phyloP scores from a whole-genome alignment of 2,329 filamentous ascomycete species.

The Didymella exigua region DNA sequence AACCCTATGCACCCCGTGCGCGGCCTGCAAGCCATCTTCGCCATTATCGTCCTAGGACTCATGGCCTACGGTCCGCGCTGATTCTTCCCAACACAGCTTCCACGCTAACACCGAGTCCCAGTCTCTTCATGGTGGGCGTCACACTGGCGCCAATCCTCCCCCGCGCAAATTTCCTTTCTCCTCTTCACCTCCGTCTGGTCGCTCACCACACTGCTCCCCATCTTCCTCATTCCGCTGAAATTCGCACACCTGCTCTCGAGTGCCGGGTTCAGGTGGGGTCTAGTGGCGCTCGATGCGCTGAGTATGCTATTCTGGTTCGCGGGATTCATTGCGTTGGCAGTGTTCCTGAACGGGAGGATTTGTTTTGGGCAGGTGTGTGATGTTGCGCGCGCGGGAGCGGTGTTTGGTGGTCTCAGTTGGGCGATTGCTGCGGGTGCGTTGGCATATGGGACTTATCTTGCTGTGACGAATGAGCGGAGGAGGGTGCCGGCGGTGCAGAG shows the following conservation, averaged over 20 bases:
- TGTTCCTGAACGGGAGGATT: constrained; percentile 63
- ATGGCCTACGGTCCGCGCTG: constrained; percentile 68
- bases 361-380: constrained; percentile 64
- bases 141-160: constrained; percentile 59
- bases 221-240: constrained; percentile 70
- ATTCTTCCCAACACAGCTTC: background rate
- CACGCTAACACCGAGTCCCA: constrained; percentile 40
- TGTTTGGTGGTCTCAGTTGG: constrained; percentile 71
- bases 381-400: constrained; percentile 66
- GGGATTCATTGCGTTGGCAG: constrained; percentile 78
- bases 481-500: constrained; percentile 20
- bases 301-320: constrained; percentile 92
- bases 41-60: constrained; percentile 76
- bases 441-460: constrained; percentile 36
- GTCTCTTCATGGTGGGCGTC: constrained; percentile 61
- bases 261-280: constrained; percentile 62
- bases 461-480: constrained; percentile 33
- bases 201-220: constrained; percentile 67
- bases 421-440: constrained; percentile 52
- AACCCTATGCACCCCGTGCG: constrained; percentile 68
- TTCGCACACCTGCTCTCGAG: constrained; percentile 47
- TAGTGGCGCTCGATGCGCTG: constrained; percentile 70
- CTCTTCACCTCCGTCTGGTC: constrained; percentile 82
- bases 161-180: constrained; percentile 73
- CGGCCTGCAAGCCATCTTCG: constrained; percentile 68